These are phyloP conservation scores for Aureobasidium pullulans DNA, from an alignment of 2,329 filamentous ascomycete genomes.

Conservation along the genomic window DNA sequence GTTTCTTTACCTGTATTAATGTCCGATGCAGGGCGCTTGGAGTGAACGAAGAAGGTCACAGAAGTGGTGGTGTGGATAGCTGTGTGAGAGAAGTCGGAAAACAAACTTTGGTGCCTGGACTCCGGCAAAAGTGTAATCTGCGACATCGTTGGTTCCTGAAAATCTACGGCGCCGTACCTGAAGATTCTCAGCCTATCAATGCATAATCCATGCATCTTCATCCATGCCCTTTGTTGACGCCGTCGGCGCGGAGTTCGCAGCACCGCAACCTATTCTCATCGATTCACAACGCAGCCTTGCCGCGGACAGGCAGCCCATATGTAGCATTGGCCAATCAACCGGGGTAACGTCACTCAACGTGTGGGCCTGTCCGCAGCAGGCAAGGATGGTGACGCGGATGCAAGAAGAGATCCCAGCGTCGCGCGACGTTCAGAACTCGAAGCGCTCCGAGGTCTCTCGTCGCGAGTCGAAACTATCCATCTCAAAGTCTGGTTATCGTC, in stretches of 20 bases:
- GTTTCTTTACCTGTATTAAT: background rate
- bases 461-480: background rate
- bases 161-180: conserved; percentile 6
- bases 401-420: background rate
- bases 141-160: conserved; percentile 12
- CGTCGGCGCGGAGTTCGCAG: background rate
- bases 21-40: conserved; percentile 5
- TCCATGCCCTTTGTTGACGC: background rate
- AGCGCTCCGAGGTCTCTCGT: background rate
- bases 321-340: background rate
- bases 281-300: background rate
- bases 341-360: conserved; percentile 1
- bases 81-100: background rate
- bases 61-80: background rate
- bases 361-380: conserved; percentile 6
- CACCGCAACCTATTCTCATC: background rate
- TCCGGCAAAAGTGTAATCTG: background rate
- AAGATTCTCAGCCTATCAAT: background rate
- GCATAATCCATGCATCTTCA: background rate
- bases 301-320: background rate
- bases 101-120: conserved; percentile 12
- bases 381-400: conserved; percentile 8
- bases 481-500: background rate
- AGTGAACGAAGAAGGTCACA: background rate
- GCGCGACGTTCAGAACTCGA: background rate